phyloP scores from a whole-genome alignment of 768 basidiomycete genomes.

The Russula sp. region DNA sequence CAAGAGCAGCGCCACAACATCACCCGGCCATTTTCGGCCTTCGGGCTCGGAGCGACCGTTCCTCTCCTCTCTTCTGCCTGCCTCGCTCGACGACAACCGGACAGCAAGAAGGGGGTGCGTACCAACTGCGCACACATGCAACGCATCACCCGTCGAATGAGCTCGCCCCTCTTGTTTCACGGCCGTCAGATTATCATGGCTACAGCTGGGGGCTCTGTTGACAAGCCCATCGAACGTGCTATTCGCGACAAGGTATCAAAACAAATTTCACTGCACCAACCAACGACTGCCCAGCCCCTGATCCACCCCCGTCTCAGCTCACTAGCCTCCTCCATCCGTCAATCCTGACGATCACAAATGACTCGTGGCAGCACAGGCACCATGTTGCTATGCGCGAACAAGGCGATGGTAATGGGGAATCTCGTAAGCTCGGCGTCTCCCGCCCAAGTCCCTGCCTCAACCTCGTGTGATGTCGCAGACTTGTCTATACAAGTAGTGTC shows the following conservation, averaged over 20 bases:
- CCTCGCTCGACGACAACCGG: not conserved
- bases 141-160: constrained; percentile 18
- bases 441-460: constrained; percentile 4
- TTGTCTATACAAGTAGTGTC: constrained; percentile 72
- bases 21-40: not conserved
- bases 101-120: not conserved
- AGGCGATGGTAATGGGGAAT: constrained; percentile 64
- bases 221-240: constrained; percentile 18
- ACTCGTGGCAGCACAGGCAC: constrained; percentile 81
- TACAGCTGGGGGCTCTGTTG: constrained; percentile 7
- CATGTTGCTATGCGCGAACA: constrained; percentile 73
- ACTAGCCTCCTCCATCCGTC: constrained; percentile 52
- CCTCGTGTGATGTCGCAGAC: constrained; percentile 38
- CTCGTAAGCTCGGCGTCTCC: constrained; percentile 49
- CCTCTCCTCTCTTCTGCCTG: not conserved
- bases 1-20: not conserved
- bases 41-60: constrained; percentile 1
- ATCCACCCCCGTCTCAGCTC: constrained; percentile 40
- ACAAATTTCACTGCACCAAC: not conserved
- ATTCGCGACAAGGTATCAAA: constrained; percentile 21
- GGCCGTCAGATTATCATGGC: constrained; percentile 22
- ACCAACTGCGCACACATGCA: not conserved
- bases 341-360: constrained; percentile 62
- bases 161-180: constrained; percentile 14
- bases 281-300: constrained; percentile 12